Base-by-base conservation (phyloP, 2,329 filamentous ascomycete species). In the Monosporascus sp. region DNA sequence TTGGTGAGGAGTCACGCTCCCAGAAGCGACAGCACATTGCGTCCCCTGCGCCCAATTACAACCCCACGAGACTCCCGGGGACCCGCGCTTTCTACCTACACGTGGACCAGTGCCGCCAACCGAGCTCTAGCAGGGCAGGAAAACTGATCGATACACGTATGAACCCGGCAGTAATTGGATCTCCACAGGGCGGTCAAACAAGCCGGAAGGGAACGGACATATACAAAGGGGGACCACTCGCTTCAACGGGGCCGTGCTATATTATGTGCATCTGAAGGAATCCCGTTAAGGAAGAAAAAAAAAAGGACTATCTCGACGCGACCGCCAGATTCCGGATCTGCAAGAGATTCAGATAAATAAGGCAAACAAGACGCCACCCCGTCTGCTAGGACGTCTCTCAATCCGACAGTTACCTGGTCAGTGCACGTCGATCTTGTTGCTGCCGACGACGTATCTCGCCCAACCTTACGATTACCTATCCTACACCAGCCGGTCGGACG, bases 381-480 rank as follows among this genome's bases (percentile, higher is more conserved):
- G 24, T 18, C 42, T 46, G 14, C 9, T n/a, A 46, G 24, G 42
- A 31, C 42, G 14, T 41, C 25, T 25, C 42, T 6, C 11, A 34
- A 34, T 4, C 9, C 11, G 31, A 14, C 31, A 11, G 31, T 34
- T 34, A 34, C 31, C 31, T 14, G 31, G 17, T 31, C 42, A 31
- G 42, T 46, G 24, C 42, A 46, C 25, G 42, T 24, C 42, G 2
- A 46, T 46, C 42, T 46, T 18, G 24, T 46, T 46, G 24, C 15
- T 18, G 24, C 24, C 42, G 42, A 46, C 24, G 42, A 46, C 24
- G 42, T 18, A 59, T 63, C 24, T 39, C 42, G 20, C 36, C 44
- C 42, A 25, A 27, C 27, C 31, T 38, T 18, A 27, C 18, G 18
- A 42, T 42, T 31, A 20, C 47, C 27, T 48, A 37, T 8, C 31